Evolutionary conservation across 1,284 basidiomycete genomes (phyloP).

Genomic region (Ustilago trichophora): DNA sequence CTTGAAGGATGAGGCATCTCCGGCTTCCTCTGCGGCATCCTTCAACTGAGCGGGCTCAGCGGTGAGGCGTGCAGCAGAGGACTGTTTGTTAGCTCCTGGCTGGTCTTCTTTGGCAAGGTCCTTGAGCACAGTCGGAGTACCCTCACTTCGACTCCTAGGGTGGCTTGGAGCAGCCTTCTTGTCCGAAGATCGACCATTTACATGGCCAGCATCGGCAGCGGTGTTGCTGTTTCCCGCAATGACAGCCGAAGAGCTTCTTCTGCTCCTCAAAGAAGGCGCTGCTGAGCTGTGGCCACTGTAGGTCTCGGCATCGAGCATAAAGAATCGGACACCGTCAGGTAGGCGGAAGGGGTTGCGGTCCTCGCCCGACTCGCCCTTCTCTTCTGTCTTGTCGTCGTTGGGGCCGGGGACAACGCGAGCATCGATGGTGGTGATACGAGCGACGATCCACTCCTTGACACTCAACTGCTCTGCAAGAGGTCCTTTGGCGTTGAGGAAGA

Average conservation of each 20-base stretch:
- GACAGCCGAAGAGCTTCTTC: conserved; percentile 37
- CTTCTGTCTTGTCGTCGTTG: conserved; percentile 5
- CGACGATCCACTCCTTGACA: conserved; percentile 85
- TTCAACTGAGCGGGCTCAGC: not conserved
- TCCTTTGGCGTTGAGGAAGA: conserved; percentile 84
- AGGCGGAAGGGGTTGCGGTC: conserved; percentile 70
- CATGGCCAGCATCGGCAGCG: not conserved
- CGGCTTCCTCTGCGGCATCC: not conserved
- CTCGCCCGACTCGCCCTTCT: conserved; percentile 3
- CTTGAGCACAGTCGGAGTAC: conserved; percentile 4
- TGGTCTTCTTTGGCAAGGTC: not conserved
- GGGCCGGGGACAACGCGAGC: conserved; percentile 73
- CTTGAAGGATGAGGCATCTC: not conserved
- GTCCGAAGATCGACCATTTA: not conserved
- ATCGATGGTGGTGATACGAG: conserved; percentile 85
- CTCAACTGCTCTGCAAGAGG: conserved; percentile 76
- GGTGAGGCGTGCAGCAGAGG: not conserved
- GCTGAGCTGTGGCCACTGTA: conserved; percentile 41
- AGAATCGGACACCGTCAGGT: conserved; percentile 89
- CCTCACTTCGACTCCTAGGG: conserved; percentile 27
- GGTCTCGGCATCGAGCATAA: conserved; percentile 90
- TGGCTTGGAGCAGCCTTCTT: conserved; percentile 6
- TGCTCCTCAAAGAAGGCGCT: conserved; percentile 21
- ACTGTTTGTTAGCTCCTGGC: too few species aligned
- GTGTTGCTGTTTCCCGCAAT: not conserved